Conservation (phyloP, 2,329 filamentous ascomycete species). For the Leptographium procerum region DNA sequence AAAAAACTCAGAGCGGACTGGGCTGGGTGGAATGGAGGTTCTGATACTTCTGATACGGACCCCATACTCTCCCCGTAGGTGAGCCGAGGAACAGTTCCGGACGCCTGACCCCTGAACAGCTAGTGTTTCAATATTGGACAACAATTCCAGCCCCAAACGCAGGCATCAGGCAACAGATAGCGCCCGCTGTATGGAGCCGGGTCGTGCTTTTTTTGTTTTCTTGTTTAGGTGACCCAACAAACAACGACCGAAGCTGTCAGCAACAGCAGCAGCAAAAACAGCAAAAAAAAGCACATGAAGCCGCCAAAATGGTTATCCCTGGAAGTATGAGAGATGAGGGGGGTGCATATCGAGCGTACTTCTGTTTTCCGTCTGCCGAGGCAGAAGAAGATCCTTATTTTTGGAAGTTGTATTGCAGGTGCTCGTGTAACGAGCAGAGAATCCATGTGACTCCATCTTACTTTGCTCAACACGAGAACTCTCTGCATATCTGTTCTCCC, state of each 20-base stretch:
- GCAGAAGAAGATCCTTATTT: neutral
- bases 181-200: neutral
- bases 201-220: neutral
- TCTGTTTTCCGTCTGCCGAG: neutral
- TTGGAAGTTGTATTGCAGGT: no score
- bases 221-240: neutral
- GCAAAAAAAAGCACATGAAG: no score
- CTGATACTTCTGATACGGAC: no score
- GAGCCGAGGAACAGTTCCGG: no score
- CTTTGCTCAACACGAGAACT: neutral
- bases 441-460: no score
- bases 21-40: neutral
- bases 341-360: no score
- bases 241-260: neutral
- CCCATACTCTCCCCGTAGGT: no score
- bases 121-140: no score
- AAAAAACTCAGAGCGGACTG: no score
- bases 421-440: neutral
- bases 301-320: no score
- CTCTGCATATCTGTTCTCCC: neutral
- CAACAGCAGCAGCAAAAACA: neutral
- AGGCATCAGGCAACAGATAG: neutral
- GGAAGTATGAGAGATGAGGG: no score
- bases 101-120: neutral
- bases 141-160: no score